Evolutionary conservation across 2,329 filamentous ascomycete genomes (phyloP), one percentile per base, ranked within the genome.

Genomic region (Exophiala dermatitidis): DNA sequence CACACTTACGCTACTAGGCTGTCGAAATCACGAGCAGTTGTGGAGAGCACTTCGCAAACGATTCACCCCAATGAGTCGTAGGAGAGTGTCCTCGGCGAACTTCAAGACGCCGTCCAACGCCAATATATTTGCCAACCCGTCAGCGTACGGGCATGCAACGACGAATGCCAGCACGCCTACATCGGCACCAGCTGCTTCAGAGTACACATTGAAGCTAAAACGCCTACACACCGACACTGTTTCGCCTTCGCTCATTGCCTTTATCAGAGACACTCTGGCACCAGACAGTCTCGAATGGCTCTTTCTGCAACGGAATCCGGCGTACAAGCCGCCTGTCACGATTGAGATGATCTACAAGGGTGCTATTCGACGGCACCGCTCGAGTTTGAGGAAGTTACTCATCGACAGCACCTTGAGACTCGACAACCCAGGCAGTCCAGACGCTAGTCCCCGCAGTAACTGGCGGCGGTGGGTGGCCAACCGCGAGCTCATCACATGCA

Each of bases 211-310:
- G 7, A 80, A 79, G 3, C 71, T 93, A 48, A 90, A 84, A 68
- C 80, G 84, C 59, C 77, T 93, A 9, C 85, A 90, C 63, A 88
- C 85, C 1, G 86, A 93, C 68, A 77, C 76, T 8, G 83, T 86
- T 1, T 86, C 86, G 1, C 73, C 79, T 5, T 75, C 83, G 28
- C 71, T 93, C 10, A 81, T 93, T 50, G 75, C 77, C 1, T 91
- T 93, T 64, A 74, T 93, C 57, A 87, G 85, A 62, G 85, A 90
- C 57, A 84, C 86, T 0, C 74, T 93, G 36, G 84, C 83, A 19
- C 88, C 88, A 1, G 88, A 93, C 66, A 85, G 81, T 30, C 73
- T 93, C n/a, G 85, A 93, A 68, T 83, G 83, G 5, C 74, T 93
- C 6, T 90, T 90, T 65, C 69, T 93, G 46, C 86, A 90, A 67